Conservation (phyloP, 768 basidiomycete species). For the Gloeopeniophorella convolvens region DNA sequence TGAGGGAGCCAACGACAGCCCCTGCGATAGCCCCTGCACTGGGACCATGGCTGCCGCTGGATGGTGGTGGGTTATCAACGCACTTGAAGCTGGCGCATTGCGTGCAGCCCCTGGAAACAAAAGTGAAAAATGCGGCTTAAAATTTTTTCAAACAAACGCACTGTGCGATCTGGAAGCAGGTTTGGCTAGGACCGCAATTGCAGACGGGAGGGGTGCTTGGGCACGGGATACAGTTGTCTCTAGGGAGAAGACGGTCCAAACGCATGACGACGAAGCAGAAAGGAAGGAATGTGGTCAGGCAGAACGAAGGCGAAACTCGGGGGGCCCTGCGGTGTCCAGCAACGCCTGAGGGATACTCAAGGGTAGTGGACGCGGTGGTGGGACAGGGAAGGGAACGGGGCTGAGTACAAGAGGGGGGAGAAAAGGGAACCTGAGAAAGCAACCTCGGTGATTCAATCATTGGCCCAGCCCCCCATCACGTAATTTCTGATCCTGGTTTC, state of each 20-base stretch:
- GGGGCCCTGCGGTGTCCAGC: background rate
- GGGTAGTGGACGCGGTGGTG: background rate
- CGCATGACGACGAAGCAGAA: conserved; percentile 17
- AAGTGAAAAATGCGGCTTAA: background rate
- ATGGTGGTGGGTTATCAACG: conserved; percentile 28
- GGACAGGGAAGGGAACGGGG: background rate
- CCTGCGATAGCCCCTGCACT: conserved; percentile 71
- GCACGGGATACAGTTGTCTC: conserved; percentile 42
- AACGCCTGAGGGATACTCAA: background rate
- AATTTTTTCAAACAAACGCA: conserved; percentile 28
- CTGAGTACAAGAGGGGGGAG: too few relatives aligned
- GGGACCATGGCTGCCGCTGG: conserved; percentile 30
- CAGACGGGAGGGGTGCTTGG: conserved; percentile 38
- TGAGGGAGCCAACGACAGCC: conserved; percentile 57
- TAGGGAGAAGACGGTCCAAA: conserved; percentile 19
- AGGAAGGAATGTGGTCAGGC: conserved; percentile 16
- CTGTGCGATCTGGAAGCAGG: conserved; percentile 58
- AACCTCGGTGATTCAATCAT: too few relatives aligned
- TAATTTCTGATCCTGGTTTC: too few relatives aligned
- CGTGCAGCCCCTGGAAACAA: conserved; percentile 47
- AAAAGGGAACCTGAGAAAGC: too few relatives aligned
- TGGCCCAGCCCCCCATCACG: too few relatives aligned
- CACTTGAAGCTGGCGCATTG: conserved; percentile 51
- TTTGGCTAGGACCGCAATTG: conserved; percentile 47
- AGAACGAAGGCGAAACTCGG: background rate